Conservation (phyloP, 2,329 filamentous ascomycete genomes). For the Penicillium sclerotiorum region DNA sequence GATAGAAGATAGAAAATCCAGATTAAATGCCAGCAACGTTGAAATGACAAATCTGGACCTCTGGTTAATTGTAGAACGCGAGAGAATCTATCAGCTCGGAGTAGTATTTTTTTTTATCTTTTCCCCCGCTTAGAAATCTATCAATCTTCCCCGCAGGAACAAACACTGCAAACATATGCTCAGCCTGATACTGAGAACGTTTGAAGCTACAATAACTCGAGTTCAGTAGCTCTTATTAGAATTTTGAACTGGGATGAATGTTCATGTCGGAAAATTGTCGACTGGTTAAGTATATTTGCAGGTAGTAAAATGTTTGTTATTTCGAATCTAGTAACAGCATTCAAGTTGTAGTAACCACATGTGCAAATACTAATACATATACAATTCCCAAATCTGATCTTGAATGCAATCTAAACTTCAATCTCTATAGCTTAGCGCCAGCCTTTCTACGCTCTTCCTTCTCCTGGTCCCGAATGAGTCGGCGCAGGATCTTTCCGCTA, state of each 20-base stretch:
- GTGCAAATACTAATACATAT: too few species aligned
- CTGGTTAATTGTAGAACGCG: neutral
- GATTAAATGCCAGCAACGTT: too few species aligned
- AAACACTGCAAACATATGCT: constrained; percentile 22
- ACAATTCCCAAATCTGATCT: too few species aligned
- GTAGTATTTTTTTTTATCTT: constrained; percentile 24
- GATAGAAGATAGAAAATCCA: too few species aligned
- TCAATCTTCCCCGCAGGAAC: constrained; percentile 24
- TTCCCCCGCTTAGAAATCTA: constrained; percentile 31
- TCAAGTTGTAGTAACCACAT: too few species aligned
- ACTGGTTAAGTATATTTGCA: too few species aligned
- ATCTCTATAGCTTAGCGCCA: constrained; percentile 65
- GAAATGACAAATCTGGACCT: too few species aligned
- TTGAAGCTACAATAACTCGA: too few species aligned
- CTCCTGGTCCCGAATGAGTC: constrained; percentile 72
- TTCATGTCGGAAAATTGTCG: too few species aligned
- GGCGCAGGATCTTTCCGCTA: constrained; percentile 64
- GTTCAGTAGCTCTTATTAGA: too few species aligned
- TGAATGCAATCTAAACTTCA: neutral
- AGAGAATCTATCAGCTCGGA: constrained; percentile 9
- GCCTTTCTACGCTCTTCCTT: constrained; percentile 65
- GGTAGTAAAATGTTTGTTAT: too few species aligned
- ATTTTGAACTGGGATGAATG: neutral
- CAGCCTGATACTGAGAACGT: neutral
- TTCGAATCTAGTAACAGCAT: too few species aligned